Evolutionary conservation across 441 rosid genomes (phyloP), one percentile per base, ranked within the genome.

Genomic region (Bocquillonia castaneifolia): DNA sequence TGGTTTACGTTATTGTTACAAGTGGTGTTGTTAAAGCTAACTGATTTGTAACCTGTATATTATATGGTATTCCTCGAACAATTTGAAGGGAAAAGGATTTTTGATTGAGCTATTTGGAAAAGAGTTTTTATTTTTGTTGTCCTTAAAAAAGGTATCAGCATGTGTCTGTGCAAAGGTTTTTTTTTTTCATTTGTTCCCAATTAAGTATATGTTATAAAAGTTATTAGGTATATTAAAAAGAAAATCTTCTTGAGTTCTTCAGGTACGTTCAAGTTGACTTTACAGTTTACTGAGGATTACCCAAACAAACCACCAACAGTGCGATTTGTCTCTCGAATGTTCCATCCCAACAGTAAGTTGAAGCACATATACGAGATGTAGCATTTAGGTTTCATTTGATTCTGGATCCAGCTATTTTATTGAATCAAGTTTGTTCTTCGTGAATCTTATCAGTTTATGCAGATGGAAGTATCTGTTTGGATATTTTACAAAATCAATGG

Each of bases 251-350:
- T 47, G 51, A 37, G 18, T n/a, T 10, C 0, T 73, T 64, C 81
- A 89, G 96, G 91, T 65, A 86, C 93, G 36, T 89, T 89, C 77
- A 89, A 89, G 74, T 57, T 87, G 80, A 80, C 85, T 53, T 88
- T 89, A 61, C 91, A 80, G 66, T 87, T 84, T 66, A 66, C 87
- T 0, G 92, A 87, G 70, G 92, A 85, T 65, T 89, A 89, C 75
- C 96, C 96, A 18, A 85, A 89, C 75, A 89, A 89, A 59, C 88
- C 92, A 0, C 96, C 91, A 0, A 60, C 83, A 2, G 90, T 89
- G 37, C 83, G 90, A 18, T 89, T 89, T 83, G 92, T 89, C 48
- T 89, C 95, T 1, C 57, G 86, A 64, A 89, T 89, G 92, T 87
- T 89, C 72, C 90, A 89, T 56, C 95, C 90, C 9, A 89, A 89